A percentile compares a stretch with the other conserved stretches of the same genome.
Conservation (phyloP, 257 asterid species). For the Solanum sitiens region DNA sequence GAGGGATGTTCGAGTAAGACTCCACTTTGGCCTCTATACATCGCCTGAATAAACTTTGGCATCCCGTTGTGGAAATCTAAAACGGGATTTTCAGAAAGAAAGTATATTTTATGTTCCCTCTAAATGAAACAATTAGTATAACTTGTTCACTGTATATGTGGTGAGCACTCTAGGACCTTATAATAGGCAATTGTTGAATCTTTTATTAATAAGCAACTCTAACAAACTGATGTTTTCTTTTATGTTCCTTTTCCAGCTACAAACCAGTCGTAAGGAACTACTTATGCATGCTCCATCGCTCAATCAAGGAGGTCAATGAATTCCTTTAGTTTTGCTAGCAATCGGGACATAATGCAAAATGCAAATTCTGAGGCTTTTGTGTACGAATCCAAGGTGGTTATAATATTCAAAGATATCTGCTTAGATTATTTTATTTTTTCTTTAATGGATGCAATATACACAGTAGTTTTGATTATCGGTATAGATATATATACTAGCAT, state of each 20-base stretch:
- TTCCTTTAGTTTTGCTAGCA: background rate
- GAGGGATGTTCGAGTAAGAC: background rate
- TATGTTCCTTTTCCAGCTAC: too few species aligned
- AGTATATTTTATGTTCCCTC: background rate
- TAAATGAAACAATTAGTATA: background rate
- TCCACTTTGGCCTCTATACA: background rate
- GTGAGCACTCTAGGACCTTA: background rate
- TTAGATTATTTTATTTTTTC: too few species aligned
- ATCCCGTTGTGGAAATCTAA: background rate
- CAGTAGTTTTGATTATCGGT: too few species aligned
- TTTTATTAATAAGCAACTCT: background rate
- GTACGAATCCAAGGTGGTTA: too few species aligned
- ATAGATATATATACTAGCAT: too few species aligned
- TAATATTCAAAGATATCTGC: too few species aligned
- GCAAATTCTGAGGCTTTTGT: constrained; percentile 4
- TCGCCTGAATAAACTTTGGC: background rate
- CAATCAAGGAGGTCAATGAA: too few species aligned
- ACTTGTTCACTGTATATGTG: background rate
- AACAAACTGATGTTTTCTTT: too few species aligned
- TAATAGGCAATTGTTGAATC: background rate
- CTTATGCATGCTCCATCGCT: too few species aligned
- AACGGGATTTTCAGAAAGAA: background rate
- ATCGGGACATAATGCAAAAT: constrained; percentile 10
- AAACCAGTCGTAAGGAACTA: too few species aligned
- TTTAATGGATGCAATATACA: too few species aligned